These are phyloP conservation scores for Syzygium aqueum DNA, from an alignment of 345 rosid genomes.

Conservation along the genomic window DNA sequence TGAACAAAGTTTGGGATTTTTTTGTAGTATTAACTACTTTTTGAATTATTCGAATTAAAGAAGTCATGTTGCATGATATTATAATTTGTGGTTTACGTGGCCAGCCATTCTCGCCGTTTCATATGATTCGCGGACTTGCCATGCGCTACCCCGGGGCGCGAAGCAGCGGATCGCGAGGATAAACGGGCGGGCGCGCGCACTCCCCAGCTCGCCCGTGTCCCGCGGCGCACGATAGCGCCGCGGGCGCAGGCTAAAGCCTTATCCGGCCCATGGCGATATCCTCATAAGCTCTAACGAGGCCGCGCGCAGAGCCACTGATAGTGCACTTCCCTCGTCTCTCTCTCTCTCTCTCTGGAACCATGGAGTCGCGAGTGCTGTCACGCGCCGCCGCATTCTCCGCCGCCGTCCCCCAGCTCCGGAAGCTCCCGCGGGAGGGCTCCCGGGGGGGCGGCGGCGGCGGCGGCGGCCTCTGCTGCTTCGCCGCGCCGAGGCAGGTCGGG, in stretches of 20 bases:
- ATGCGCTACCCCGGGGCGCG: neutral
- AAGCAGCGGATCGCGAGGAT: neutral
- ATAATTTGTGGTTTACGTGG: neutral
- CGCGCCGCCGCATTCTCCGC: slow-evolving; percentile 45
- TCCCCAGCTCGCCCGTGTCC: neutral
- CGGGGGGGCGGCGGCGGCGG: slow-evolving; percentile 1
- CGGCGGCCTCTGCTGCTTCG: slow-evolving; percentile 7
- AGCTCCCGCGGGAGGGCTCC: slow-evolving; percentile 18
- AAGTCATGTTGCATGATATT: neutral
- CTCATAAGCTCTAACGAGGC: neutral
- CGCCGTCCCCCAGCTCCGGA: slow-evolving; percentile 28
- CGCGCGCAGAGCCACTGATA: neutral
- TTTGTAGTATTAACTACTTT: too few species aligned
- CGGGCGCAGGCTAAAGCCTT: neutral
- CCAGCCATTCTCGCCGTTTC: neutral
- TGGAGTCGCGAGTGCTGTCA: slow-evolving; percentile 86
- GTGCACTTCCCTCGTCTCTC: neutral
- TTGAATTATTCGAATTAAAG: too few species aligned
- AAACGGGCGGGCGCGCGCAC: neutral
- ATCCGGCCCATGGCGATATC: neutral
- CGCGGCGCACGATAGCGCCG: neutral
- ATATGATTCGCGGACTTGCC: neutral
- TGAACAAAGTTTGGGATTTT: too few species aligned
- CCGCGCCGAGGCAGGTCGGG: slow-evolving; percentile 37
- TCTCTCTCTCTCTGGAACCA: slow-evolving; percentile 4